Conservation (phyloP, 257 asterid genomes). For the Solanum chilense region DNA sequence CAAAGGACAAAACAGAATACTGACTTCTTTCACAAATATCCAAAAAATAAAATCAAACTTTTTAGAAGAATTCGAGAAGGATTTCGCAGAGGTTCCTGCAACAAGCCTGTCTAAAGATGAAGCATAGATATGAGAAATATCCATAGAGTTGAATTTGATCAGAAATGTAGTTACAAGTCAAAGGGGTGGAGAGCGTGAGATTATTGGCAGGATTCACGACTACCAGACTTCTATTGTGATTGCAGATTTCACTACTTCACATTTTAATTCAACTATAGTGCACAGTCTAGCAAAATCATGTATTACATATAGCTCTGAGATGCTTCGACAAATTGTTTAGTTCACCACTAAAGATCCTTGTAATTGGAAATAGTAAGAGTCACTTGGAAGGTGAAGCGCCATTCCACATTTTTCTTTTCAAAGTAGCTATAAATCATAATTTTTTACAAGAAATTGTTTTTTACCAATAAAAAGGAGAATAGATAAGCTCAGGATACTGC, state of each 20-base stretch:
- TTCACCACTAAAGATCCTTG: neutral
- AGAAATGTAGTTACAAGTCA: neutral
- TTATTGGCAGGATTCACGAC: neutral
- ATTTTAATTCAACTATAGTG: neutral
- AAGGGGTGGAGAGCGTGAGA: neutral
- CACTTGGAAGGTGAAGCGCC: neutral
- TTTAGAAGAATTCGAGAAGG: neutral
- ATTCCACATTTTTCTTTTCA: neutral
- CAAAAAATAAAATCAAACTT: neutral
- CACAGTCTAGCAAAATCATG: neutral
- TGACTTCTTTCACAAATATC: neutral
- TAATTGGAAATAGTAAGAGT: neutral
- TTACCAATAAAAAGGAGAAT: neutral
- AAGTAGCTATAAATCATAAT: neutral
- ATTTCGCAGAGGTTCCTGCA: neutral
- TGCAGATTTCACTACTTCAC: neutral
- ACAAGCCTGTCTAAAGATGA: neutral
- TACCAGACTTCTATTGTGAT: neutral
- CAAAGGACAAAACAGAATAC: neutral
- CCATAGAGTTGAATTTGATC: neutral
- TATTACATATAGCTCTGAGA: neutral
- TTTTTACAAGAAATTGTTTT: neutral
- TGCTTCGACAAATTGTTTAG: neutral
- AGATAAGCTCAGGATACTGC: neutral
- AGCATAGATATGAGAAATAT: neutral